Evolutionary conservation across 1,284 basidiomycete species (phyloP).

Genomic region (Ceratobasidium papillatum): DNA sequence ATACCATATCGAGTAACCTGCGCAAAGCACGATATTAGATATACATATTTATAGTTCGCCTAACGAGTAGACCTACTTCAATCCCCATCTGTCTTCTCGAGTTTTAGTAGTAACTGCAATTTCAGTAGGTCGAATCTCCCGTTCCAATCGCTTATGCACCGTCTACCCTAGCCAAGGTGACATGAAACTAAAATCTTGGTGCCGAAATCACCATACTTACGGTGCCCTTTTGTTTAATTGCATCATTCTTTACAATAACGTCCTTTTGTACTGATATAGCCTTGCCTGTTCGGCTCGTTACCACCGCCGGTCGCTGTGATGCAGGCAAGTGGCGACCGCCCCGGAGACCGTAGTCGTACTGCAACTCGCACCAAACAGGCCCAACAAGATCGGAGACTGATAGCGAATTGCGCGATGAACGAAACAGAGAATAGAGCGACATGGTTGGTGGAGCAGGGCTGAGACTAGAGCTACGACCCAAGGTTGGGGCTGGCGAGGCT

Average conservation of each 20-base stretch:
- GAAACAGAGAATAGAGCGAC: conserved; percentile 37
- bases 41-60: neutral
- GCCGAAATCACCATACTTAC: conserved; percentile 55
- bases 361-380: conserved; percentile 62
- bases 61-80: conserved; percentile 60
- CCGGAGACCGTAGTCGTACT: conserved; percentile 76
- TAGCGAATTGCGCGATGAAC: conserved; percentile 42
- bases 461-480: conserved; percentile 28
- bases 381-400: conserved; percentile 60
- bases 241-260: conserved; percentile 69
- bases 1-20: conserved; percentile 72
- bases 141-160: conserved; percentile 82
- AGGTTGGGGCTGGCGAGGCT: conserved; percentile 30
- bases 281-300: conserved; percentile 71
- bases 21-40: neutral
- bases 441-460: neutral
- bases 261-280: conserved; percentile 67
- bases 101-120: conserved; percentile 61
- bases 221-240: conserved; percentile 65
- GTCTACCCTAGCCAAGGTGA: conserved; percentile 54
- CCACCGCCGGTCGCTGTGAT: conserved; percentile 63
- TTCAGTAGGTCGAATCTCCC: conserved; percentile 71
- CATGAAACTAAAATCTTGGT: conserved; percentile 41
- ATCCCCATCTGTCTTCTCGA: conserved; percentile 75
- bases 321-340: conserved; percentile 54